These are phyloP conservation scores for Solanum okadae DNA, from an alignment of 257 asterid genomes.

Conservation along the genomic window DNA sequence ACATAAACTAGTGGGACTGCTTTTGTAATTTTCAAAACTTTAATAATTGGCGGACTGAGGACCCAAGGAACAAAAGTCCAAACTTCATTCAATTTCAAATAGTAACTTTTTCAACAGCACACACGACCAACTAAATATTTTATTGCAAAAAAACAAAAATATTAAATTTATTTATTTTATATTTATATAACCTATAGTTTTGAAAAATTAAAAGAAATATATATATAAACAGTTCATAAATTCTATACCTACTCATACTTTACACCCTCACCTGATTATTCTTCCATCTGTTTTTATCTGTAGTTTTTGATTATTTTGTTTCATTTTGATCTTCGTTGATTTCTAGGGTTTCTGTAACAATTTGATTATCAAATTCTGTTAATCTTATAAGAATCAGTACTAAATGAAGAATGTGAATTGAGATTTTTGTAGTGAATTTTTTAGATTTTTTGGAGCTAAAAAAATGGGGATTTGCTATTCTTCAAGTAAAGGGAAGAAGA, in stretches of 20 bases:
- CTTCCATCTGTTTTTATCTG: background rate
- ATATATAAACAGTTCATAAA: background rate
- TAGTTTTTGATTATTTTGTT: background rate
- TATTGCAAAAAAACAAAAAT: background rate
- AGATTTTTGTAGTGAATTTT: background rate
- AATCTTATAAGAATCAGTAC: background rate
- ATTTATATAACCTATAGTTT: background rate
- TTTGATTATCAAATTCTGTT: background rate
- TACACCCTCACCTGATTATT: background rate
- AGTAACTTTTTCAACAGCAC: background rate
- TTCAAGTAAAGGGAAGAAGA: conserved; percentile 28
- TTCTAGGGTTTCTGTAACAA: background rate
- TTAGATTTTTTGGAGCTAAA: background rate
- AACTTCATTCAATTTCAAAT: background rate
- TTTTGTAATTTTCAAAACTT: background rate
- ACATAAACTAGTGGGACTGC: background rate
- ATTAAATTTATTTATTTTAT: background rate
- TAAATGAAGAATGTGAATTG: background rate
- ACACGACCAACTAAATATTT: background rate
- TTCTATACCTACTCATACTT: background rate
- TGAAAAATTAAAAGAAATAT: background rate
- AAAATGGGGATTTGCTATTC: conserved; percentile 94
- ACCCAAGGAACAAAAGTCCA: background rate
- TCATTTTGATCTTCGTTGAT: background rate
- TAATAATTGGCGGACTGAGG: background rate